phyloP scores from a whole-genome alignment of 345 rosid genomes.

The Triadica sebifera region DNA sequence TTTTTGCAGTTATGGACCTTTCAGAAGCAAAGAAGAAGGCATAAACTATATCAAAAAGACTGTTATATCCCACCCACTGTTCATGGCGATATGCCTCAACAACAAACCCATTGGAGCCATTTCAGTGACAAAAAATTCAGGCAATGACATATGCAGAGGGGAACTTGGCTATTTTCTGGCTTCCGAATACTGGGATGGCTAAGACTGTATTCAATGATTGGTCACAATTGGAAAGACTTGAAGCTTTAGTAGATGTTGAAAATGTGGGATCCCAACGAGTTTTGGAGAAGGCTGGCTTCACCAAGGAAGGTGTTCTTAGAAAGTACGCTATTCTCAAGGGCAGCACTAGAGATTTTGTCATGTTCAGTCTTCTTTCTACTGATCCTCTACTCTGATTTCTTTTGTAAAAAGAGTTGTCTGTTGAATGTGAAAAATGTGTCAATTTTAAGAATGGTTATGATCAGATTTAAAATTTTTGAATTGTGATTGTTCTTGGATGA shows the following conservation, averaged over 20 bases:
- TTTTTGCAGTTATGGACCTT: slow-evolving; percentile 58
- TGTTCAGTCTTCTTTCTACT: slow-evolving; percentile 56
- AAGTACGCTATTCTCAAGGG: slow-evolving; percentile 48
- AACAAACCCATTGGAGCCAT: slow-evolving; percentile 52
- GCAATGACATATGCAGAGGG: slow-evolving; percentile 42
- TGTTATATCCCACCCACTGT: slow-evolving; percentile 53
- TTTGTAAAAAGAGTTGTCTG: too few species aligned
- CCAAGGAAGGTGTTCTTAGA: slow-evolving; percentile 54
- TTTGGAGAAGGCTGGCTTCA: slow-evolving; percentile 66
- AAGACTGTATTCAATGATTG: slow-evolving; percentile 44
- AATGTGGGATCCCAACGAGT: slow-evolving; percentile 64
- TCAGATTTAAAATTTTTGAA: too few species aligned
- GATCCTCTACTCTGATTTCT: slow-evolving; percentile 29
- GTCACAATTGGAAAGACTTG: slow-evolving; percentile 58
- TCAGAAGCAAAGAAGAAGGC: slow-evolving; percentile 43
- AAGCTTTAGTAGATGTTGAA: slow-evolving; percentile 55
- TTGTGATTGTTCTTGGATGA: too few species aligned
- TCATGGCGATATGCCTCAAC: slow-evolving; percentile 55
- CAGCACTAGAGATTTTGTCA: slow-evolving; percentile 48
- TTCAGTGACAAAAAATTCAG: slow-evolving; percentile 43
- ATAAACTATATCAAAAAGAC: slow-evolving; percentile 31
- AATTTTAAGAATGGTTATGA: too few species aligned
- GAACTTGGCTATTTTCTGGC: slow-evolving; percentile 54
- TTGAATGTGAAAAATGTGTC: too few species aligned
- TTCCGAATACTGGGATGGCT: slow-evolving; percentile 45